A percentile compares a stretch with the other conserved stretches of the same genome.
Evolutionary conservation across 257 asterid genomes (phyloP).

Genomic region (Rubia yunnanensis): DNA sequence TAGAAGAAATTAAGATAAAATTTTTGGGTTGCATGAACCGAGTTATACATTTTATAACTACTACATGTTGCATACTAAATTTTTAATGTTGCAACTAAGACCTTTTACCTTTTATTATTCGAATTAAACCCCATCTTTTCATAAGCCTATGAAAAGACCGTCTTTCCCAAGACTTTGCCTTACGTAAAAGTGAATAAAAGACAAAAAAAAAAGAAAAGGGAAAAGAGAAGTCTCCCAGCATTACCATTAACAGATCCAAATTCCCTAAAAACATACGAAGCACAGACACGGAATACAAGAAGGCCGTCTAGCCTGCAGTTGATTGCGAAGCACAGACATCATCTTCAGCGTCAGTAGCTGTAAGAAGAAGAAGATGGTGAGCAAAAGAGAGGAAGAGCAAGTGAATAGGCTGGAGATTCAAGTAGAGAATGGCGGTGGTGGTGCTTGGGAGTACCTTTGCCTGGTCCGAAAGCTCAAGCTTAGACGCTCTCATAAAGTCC

Average conservation of each 20-base stretch:
- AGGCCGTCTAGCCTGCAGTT: neutral
- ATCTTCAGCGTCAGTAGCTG: neutral
- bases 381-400: conserved; percentile 80
- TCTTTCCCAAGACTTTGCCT: too few species aligned
- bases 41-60: too few species aligned
- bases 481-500: conserved; percentile 76
- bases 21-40: too few species aligned
- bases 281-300: neutral
- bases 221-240: neutral
- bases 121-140: too few species aligned
- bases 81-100: too few species aligned
- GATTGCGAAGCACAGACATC: neutral
- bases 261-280: neutral
- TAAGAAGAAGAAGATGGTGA: conserved; percentile 50
- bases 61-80: too few species aligned
- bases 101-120: too few species aligned
- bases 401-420: conserved; percentile 80
- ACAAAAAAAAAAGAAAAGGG: too few species aligned
- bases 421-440: conserved; percentile 96
- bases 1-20: too few species aligned
- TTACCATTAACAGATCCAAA: neutral
- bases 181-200: neutral
- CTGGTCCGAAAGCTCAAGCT: conserved; percentile 89
- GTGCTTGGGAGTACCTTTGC: conserved; percentile 90
- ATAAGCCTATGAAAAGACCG: too few species aligned